Base-by-base conservation (phyloP, 805 yeast species). In the Cyberlindnera americana region DNA sequence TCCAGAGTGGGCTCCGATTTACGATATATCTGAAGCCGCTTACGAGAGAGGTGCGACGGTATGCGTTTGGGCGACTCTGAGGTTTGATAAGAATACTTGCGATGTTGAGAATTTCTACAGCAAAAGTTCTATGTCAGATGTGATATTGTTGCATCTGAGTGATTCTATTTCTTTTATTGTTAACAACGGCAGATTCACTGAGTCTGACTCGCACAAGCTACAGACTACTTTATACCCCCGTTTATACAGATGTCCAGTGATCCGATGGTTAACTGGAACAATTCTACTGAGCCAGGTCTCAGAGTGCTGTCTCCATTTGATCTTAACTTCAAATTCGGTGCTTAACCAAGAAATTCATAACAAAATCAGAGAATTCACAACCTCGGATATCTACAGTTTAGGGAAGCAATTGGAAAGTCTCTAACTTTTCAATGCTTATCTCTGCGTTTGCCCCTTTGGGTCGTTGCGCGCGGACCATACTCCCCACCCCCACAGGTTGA, bases 211-310 rank as follows among this genome's bases (percentile, higher is more conserved):
- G 4, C 19, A 21, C 34, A 15, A 21, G 19, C 22, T 5, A 9
- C 10, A n/a, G 19, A 31, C 34, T 5, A 25, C 8, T n/a, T 9
- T 18, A 4, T 18, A 19, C 18, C 25, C 37, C 13, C 19, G n/a
- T 17, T 26, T 33, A 7, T 33, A 33, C 25, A 33, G 24, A 22
- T 22, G 28, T 11, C 15, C 6, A 5, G 6, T 13, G 17, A 18
- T 33, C 11, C 24, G 30, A 9, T 33, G 17, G 30, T 26, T 25
- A 19, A 21, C 23, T 8, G 32, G 26, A 3, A 15, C 23, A 15
- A 19, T 23, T 3, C 21, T 23, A 19, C 39, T 36, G 39, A 36
- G 33, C 15, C 28, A 23, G 9, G 39, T 29, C 8, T 33, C 39
- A 14, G 39, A 29, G 2, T 22, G 16, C 7, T 24, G 22, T 9